Conservation (phyloP, 768 basidiomycete genomes). For the Naematelia encephala region DNA sequence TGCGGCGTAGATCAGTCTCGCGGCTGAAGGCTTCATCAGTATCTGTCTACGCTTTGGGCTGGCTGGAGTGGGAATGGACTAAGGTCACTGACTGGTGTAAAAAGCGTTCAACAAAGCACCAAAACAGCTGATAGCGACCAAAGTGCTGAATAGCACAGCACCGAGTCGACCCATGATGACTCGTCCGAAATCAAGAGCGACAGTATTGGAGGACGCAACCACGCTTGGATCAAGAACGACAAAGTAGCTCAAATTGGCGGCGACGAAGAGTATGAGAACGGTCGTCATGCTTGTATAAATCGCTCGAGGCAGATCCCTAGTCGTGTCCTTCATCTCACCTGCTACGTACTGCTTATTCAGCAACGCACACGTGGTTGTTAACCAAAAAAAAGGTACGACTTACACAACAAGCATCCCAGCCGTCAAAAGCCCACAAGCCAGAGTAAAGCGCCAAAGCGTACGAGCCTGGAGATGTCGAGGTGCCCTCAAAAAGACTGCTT, state of each 20-base stretch:
- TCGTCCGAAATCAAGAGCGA: conserved; percentile 77
- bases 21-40: conserved; percentile 59
- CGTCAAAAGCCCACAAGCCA: conserved; percentile 89
- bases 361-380: not conserved
- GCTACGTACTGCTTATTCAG: conserved; percentile 62
- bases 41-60: no score
- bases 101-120: conserved; percentile 80
- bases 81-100: conserved; percentile 23
- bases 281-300: conserved; percentile 87
- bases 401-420: conserved; percentile 73
- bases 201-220: conserved; percentile 51
- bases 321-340: conserved; percentile 76
- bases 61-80: no score
- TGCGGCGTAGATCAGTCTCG: conserved; percentile 84
- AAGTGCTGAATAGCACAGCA: conserved; percentile 76
- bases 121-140: conserved; percentile 93
- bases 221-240: conserved; percentile 64
- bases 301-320: conserved; percentile 79
- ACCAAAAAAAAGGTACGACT: conserved; percentile 7
- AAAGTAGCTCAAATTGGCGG: conserved; percentile 86
- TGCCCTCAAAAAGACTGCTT: conserved; percentile 66
- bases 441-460: conserved; percentile 95
- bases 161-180: conserved; percentile 82
- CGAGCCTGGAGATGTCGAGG: conserved; percentile 71
- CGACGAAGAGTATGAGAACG: conserved; percentile 70